These are phyloP conservation scores for Emydomyces testavorans DNA, from an alignment of 2,329 filamentous ascomycete genomes.

Conservation along the genomic window DNA sequence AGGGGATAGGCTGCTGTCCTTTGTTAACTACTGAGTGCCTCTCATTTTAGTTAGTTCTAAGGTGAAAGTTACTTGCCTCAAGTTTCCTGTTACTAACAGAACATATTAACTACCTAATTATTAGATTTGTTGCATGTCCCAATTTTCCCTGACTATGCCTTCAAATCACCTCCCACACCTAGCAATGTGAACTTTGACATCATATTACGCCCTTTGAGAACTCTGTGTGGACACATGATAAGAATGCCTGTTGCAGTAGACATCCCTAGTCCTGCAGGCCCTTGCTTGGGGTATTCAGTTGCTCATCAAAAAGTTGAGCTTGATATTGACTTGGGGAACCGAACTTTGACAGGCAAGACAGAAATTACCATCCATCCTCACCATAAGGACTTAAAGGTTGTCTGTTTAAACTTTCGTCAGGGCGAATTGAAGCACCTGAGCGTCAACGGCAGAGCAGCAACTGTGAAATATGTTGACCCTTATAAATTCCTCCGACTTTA, in stretches of 20 bases:
- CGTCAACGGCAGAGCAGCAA: conserved; percentile 34
- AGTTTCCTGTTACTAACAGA: too few relatives aligned
- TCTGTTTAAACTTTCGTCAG: conserved; percentile 53
- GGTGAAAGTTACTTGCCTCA: too few relatives aligned
- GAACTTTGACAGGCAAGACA: conserved; percentile 63
- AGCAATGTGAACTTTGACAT: too few relatives aligned
- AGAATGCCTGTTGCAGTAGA: conserved; percentile 10
- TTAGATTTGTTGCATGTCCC: too few relatives aligned
- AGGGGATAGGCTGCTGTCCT: too few relatives aligned
- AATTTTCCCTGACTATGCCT: too few relatives aligned
- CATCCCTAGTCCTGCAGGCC: neutral
- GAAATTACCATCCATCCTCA: conserved; percentile 67
- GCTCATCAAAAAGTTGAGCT: conserved; percentile 79
- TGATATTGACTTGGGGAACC: conserved; percentile 73
- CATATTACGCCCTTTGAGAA: too few relatives aligned
- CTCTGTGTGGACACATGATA: neutral
- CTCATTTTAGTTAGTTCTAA: too few relatives aligned
- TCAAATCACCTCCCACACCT: too few relatives aligned
- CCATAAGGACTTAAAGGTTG: conserved; percentile 42
- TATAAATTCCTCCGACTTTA: conserved; percentile 42
- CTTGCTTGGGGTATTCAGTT: conserved; percentile 44
- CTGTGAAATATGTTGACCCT: conserved; percentile 32
- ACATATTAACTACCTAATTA: too few relatives aligned
- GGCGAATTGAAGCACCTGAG: conserved; percentile 45
- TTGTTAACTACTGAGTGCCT: too few relatives aligned